phyloP scores from a whole-genome alignment of 129 eudicot genomes.

The Logfia minima region DNA sequence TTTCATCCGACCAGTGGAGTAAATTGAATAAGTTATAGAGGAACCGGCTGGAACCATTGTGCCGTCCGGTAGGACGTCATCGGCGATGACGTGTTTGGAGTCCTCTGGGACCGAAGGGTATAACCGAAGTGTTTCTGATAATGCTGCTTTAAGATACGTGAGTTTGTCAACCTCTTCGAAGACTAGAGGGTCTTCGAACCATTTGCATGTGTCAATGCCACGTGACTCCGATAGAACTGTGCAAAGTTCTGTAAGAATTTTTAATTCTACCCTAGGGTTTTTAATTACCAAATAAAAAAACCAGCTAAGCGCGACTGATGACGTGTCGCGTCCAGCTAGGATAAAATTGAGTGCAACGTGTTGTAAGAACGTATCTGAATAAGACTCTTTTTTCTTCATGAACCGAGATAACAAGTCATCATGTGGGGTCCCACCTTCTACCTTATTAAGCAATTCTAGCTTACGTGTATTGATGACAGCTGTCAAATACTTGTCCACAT shows the following conservation, averaged over 20 bases:
- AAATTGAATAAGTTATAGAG: slow-evolving; percentile 61
- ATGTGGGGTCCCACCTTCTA: slow-evolving; percentile 40
- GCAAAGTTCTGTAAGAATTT: slow-evolving; percentile 51
- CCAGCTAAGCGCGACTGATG: slow-evolving; percentile 84
- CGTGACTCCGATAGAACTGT: slow-evolving; percentile 46
- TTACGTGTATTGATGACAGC: slow-evolving; percentile 57
- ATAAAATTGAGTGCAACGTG: slow-evolving; percentile 78
- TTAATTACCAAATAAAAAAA: slow-evolving; percentile 57
- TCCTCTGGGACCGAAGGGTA: slow-evolving; percentile 82
- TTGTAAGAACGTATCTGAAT: slow-evolving; percentile 52
- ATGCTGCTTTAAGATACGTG: slow-evolving; percentile 61
- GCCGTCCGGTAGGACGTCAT: slow-evolving; percentile 70
- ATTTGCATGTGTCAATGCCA: slow-evolving; percentile 47
- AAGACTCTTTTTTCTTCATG: slow-evolving; percentile 71
- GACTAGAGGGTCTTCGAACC: slow-evolving; percentile 57
- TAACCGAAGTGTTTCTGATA: slow-evolving; percentile 66
- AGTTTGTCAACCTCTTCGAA: slow-evolving; percentile 70
- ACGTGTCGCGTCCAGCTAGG: slow-evolving; percentile 85
- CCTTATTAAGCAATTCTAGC: slow-evolving; percentile 53
- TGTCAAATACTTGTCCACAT: slow-evolving; percentile 63
- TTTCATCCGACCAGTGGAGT: slow-evolving; percentile 67
- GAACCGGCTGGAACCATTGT: slow-evolving; percentile 70
- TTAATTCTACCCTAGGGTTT: slow-evolving; percentile 50
- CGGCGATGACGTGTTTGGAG: slow-evolving; percentile 60
- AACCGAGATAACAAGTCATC: slow-evolving; percentile 68